Percentiles rank a stretch among this genome's conserved stretches.
These are phyloP conservation scores for Schizophyllum amplum DNA, from an alignment of 1,284 basidiomycete species.

Conservation along the genomic window DNA sequence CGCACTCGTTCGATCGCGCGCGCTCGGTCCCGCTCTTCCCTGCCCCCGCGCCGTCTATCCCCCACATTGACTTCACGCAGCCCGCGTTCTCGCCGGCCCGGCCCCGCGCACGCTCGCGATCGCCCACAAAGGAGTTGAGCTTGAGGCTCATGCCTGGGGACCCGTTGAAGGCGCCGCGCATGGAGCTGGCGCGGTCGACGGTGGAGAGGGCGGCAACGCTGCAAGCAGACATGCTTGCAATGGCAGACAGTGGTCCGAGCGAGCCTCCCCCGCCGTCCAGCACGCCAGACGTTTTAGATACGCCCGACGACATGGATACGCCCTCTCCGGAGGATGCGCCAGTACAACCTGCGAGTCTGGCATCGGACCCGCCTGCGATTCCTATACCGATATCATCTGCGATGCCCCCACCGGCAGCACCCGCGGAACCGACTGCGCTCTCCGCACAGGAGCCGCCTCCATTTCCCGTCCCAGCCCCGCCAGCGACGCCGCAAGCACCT, in stretches of 20 bases:
- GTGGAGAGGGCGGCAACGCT: constrained; percentile 21
- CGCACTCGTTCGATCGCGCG: constrained; percentile 22
- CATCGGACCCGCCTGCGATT: not conserved
- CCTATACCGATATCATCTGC: too few species aligned
- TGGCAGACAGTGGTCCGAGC: not conserved
- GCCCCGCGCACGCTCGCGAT: constrained; percentile 26
- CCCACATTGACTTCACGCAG: constrained; percentile 31
- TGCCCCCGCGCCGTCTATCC: constrained; percentile 5
- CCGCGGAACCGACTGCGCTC: too few species aligned
- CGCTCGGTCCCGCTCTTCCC: constrained; percentile 36
- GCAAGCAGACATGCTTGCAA: constrained; percentile 16
- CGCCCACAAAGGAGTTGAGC: constrained; percentile 29
- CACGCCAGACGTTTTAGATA: too few species aligned
- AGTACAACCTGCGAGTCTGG: not conserved
- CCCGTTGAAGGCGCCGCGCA: not conserved
- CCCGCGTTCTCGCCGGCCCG: constrained; percentile 31
- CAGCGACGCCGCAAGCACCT: not conserved
- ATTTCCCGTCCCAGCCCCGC: too few species aligned
- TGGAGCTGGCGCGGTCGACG: constrained; percentile 21
- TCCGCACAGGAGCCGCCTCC: not conserved
- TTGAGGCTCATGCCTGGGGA: not conserved
- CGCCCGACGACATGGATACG: too few species aligned
- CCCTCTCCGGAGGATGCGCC: too few species aligned
- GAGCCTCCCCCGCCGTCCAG: not conserved
- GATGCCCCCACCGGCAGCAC: too few species aligned